Evolutionary conservation across 768 basidiomycete species (phyloP), one percentile per base, ranked within the genome.

Genomic region (Podaxis sp.): DNA sequence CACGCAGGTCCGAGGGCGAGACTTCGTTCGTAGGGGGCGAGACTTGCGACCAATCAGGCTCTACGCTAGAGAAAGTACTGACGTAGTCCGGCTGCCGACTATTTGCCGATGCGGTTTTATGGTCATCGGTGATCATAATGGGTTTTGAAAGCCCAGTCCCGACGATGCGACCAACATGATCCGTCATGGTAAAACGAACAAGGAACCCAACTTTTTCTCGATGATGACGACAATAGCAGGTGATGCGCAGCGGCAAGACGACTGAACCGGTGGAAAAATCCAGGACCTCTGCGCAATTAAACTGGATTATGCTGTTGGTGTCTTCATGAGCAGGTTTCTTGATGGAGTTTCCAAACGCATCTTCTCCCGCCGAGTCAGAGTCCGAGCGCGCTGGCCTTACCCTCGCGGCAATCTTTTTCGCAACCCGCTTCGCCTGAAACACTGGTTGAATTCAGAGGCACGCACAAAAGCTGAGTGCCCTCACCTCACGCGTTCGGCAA

Each of bases 111-210:
- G 76, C 83, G 28, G 92, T 94, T 76, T 99, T 99, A 77, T 99
- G 97, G 73, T 99, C 97, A 76, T 99, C 97, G 1, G 96, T 99
- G 65, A 98, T 98, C 88, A 98, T 95, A 66, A 99, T 95, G 3
- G 96, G 93, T 32, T 87, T 85, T 1, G 94, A 91, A 57, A 79
- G 82, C 4, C 93, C 94, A 6, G 83, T 80, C 13, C 92, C 95
- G 56, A 98, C 85, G 51, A 93, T 73, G 21, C 89, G 83, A 2
- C 95, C 95, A 25, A 76, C 77, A 66, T 87, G 77, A 66, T 97
- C 92, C 70, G 86, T 82, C 79, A 99, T 83, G 18, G 87, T 85
- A 71, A 98, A 90, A 65, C 90, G 88, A 61, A 98, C 86, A 70
- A 90, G 88, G 74, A 98, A 98, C 2, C 97, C 97, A 38, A 89